Base-by-base conservation (phyloP, 768 basidiomycete genomes). In the Boletus rubroflammeus region DNA sequence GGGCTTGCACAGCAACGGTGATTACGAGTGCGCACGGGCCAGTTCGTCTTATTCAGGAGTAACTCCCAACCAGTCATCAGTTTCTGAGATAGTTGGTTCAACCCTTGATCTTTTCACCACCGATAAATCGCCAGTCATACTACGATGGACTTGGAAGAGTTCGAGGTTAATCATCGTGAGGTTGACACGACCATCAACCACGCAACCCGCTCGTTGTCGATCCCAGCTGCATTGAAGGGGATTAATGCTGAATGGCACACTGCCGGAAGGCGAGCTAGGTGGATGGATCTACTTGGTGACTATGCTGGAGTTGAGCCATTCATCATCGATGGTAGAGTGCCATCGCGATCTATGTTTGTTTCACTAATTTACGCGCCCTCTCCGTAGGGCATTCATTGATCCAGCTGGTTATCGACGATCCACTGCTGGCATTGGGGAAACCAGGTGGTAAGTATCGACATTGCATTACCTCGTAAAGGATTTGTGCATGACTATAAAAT, bases 251-350 rank as follows among this genome's bases (percentile, higher is more conserved):
- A 53, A 42, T 81, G 79, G 79, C 79, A 75, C 55, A 57, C 65
- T 28, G 64, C 67, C 26, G 70, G 67, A 62, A 69, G 73, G 53
- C 55, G 63, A 26, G 76, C 74, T 13, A 64, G 81, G 53, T 81
- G 79, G 81, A 86, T 88, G 85, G 86, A 88, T 65, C 72, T 88
- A 9, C 68, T 88, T 28, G 84, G 85, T 4, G 86, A 86, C 62
- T 88, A 86, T 64, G 85, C 82, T 21, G 86, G 86, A 1, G 76
- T 64, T 34, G 86, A 88, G 62, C 75, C 76, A 15, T 88, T 88
- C 61, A 61, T 86, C 38, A 72, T 88, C 53, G 84, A 87, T 65
- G 85, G 85, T 81, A 64, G 17, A 26, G 51, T 35, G 63, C 58
- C 39, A 1, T 50, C 31, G 19, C 34, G 41, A 19, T 26, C 25